phyloP scores from a whole-genome alignment of 2,329 filamentous ascomycete species.

The Trichoderma endophyticum region DNA sequence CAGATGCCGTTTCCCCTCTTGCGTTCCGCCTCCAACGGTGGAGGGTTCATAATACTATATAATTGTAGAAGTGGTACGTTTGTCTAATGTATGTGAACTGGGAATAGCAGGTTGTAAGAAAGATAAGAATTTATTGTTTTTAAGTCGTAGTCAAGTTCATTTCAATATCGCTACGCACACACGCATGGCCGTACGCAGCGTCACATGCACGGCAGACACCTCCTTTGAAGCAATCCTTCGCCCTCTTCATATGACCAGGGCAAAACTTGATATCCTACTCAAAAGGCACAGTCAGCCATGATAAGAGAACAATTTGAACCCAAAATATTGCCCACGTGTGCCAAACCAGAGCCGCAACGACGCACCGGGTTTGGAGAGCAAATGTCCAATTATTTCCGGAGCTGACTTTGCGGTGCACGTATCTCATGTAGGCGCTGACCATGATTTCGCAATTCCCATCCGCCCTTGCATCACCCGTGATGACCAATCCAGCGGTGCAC shows the following conservation, averaged over 20 bases:
- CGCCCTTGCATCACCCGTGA: constrained; percentile 1
- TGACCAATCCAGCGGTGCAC: constrained; percentile 7
- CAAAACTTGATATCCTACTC: not conserved
- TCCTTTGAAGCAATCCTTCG: not conserved
- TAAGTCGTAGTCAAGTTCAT: not conserved
- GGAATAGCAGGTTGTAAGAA: not conserved
- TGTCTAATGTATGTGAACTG: not conserved
- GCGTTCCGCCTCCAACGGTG: not conserved
- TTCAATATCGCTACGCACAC: not conserved
- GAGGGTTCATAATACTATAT: not conserved
- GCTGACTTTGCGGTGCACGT: not conserved
- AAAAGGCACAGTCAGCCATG: not conserved
- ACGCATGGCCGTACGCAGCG: not conserved
- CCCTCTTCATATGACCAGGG: not conserved
- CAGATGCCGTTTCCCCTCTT: not conserved
- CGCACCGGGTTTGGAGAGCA: not conserved
- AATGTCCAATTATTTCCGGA: not conserved
- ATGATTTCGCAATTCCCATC: constrained; percentile 3
- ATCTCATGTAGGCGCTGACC: not conserved
- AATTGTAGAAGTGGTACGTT: not conserved
- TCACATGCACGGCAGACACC: not conserved
- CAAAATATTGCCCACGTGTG: not conserved
- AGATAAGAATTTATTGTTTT: too few species aligned
- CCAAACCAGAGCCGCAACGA: not conserved
- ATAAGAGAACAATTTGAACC: not conserved